These are phyloP conservation scores for Hymenoscyphus albidus DNA, from an alignment of 2,329 filamentous ascomycete species.

Conservation along the genomic window DNA sequence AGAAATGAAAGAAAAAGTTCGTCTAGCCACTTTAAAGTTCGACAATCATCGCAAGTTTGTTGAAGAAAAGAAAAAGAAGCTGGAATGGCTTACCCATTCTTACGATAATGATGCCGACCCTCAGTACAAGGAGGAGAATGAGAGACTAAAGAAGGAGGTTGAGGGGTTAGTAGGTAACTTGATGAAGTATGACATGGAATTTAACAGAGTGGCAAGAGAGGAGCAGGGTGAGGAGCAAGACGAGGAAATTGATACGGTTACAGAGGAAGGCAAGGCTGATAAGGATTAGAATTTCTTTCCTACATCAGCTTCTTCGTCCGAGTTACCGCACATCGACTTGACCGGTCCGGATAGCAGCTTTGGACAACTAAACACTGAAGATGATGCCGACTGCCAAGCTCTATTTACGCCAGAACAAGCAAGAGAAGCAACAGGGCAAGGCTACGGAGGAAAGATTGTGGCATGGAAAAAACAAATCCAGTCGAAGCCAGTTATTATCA, in stretches of 20 bases:
- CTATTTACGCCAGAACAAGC: background rate
- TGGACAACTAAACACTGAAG: background rate
- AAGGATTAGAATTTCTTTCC: background rate
- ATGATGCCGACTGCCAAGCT: background rate
- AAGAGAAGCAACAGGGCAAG: background rate
- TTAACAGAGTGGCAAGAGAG: background rate
- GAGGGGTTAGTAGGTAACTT: background rate
- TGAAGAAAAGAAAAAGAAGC: no score
- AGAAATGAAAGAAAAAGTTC: no score
- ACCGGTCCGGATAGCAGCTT: background rate
- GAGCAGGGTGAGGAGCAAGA: background rate
- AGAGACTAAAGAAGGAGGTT: background rate
- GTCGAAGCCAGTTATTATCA: background rate
- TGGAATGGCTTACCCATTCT: background rate
- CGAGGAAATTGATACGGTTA: background rate
- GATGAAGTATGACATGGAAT: background rate
- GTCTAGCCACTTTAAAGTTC: no score
- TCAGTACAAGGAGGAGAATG: background rate
- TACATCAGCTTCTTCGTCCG: background rate
- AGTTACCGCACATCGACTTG: background rate
- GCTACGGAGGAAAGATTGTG: background rate
- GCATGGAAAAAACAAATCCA: background rate
- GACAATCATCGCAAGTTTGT: no score
- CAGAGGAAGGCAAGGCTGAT: background rate
- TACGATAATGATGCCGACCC: background rate